Evolutionary conservation across 73 alveolate genomes (phyloP).

Genomic region (Diophrys appendiculata): DNA sequence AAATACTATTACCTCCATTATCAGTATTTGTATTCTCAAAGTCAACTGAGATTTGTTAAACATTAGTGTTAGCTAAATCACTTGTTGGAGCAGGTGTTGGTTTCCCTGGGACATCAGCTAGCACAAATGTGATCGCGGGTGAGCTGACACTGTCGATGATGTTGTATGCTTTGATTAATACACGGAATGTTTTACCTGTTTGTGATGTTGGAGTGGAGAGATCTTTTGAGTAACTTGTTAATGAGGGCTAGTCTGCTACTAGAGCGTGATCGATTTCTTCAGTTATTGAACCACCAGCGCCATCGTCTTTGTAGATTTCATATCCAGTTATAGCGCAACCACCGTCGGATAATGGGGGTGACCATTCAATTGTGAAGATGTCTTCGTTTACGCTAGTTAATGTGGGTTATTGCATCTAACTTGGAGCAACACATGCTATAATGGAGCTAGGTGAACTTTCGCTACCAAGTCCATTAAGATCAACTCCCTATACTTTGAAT

Average conservation of each 20-base stretch:
- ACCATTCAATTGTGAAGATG: slow-evolving; percentile 39
- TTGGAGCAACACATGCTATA: slow-evolving; percentile 60
- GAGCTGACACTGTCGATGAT: slow-evolving; percentile 16
- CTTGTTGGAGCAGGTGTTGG: slow-evolving; percentile 60
- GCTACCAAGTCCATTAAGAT: slow-evolving; percentile 62
- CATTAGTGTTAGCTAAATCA: slow-evolving; percentile 31
- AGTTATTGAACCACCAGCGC: slow-evolving; percentile 33
- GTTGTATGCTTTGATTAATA: slow-evolving; percentile 50
- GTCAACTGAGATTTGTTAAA: slow-evolving; percentile 30
- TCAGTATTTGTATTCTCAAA: slow-evolving; percentile 50
- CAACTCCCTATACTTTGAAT: slow-evolving; percentile 58
- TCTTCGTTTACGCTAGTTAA: slow-evolving; percentile 28
- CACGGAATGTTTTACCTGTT: slow-evolving; percentile 48
- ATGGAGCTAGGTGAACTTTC: slow-evolving; percentile 16
- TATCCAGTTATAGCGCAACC: slow-evolving; percentile 53
- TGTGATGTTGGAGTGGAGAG: background rate
- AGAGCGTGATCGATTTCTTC: background rate
- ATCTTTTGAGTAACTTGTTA: slow-evolving; percentile 15
- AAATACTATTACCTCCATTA: slow-evolving; percentile 51
- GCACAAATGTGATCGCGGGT: slow-evolving; percentile 56
- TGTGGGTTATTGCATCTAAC: slow-evolving; percentile 27
- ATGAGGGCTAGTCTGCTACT: slow-evolving; percentile 28
- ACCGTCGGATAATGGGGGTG: slow-evolving; percentile 49
- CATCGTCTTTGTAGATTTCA: slow-evolving; percentile 41
- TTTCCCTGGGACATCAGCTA: slow-evolving; percentile 58